Evolutionary conservation across 1,284 basidiomycete species (phyloP), one percentile per base, ranked within the genome.

Genomic region (Tremellales sp.): DNA sequence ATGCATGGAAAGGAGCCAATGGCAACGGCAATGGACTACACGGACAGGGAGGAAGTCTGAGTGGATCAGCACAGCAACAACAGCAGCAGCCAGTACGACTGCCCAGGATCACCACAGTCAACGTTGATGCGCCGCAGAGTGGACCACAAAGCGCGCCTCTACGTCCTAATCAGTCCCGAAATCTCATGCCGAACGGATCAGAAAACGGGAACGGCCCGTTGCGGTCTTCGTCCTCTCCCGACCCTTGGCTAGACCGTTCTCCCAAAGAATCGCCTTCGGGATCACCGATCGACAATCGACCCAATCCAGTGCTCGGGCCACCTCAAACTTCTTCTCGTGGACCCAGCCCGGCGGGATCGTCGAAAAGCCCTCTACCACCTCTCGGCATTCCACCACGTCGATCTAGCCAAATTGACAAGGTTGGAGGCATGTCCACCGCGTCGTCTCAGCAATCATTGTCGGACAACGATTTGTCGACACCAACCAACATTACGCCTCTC

Each of bases 171-270:
- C 58, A 36, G 11, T 36, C 25, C 37, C 31, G 46, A 31, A 46
- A 41, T 44, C 22, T 26, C 10, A 41, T 36, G 33, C 17, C 43
- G 5, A 56, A 49, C 26, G 52, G 52, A 8, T 37, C 43, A 4
- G 29, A 47, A n/a, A 45, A 45, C n/a, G 45, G 22, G 15, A 49
- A 53, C 10, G 49, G 40, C 5, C 69, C 69, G 0, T 31, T 63
- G 3, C 58, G 69, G 25, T 68, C 67, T 2, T 58, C 62, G 4
- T 68, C 69, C 1, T 62, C 64, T 1, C 68, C 68, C 3, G 66
- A 68, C 23, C 66, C 68, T 15, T 56, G 60, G 48, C 48, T 49
- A 4, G 21, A 10, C 5, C 39, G 13, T 41, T 57, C 56, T 4
- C 46, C 42, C 31, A 21, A 44, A 29, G 44, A 51, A 11, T 61